phyloP scores from a whole-genome alignment of 2,329 filamentous ascomycete species.

The Rutstroemia sp. region DNA sequence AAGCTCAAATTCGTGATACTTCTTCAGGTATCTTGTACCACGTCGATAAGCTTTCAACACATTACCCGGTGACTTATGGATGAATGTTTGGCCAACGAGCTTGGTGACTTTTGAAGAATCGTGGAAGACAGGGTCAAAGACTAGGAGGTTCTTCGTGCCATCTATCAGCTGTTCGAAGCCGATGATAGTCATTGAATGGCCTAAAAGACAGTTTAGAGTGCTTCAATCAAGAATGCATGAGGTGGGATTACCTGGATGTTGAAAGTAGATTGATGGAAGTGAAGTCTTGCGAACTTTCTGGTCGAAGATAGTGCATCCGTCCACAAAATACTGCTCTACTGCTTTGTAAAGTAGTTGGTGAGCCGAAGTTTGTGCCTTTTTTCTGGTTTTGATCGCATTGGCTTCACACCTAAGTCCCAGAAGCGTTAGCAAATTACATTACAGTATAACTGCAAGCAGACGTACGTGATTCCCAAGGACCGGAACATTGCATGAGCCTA shows the following conservation, averaged over 20 bases:
- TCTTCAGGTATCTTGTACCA: constrained; percentile 57
- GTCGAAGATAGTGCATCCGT: constrained; percentile 39
- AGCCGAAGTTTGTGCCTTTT: constrained; percentile 17
- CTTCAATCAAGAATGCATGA: neutral
- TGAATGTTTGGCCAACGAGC: constrained; percentile 44
- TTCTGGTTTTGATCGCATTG: constrained; percentile 46
- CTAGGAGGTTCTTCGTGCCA: constrained; percentile 62
- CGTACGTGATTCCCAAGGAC: constrained; percentile 59
- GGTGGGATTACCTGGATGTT: constrained; percentile 57
- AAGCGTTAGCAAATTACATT: constrained; percentile 4
- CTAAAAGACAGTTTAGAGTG: constrained; percentile 31
- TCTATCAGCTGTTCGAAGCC: constrained; percentile 66
- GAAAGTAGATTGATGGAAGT: constrained; percentile 81
- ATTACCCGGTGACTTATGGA: constrained; percentile 39
- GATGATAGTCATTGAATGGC: constrained; percentile 86
- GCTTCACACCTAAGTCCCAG: constrained; percentile 48
- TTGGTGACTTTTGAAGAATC: constrained; percentile 57
- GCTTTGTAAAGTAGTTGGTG: constrained; percentile 49
- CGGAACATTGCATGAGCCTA: constrained; percentile 74
- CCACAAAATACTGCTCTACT: constrained; percentile 68
- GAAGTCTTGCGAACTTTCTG: constrained; percentile 63
- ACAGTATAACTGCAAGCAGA: neutral
- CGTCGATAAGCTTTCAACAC: constrained; percentile 69
- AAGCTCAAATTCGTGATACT: constrained; percentile 72
- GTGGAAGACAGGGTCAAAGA: constrained; percentile 82